Conservation (phyloP, 352 stramenopile species). For the Globisporangium spiculum region DNA sequence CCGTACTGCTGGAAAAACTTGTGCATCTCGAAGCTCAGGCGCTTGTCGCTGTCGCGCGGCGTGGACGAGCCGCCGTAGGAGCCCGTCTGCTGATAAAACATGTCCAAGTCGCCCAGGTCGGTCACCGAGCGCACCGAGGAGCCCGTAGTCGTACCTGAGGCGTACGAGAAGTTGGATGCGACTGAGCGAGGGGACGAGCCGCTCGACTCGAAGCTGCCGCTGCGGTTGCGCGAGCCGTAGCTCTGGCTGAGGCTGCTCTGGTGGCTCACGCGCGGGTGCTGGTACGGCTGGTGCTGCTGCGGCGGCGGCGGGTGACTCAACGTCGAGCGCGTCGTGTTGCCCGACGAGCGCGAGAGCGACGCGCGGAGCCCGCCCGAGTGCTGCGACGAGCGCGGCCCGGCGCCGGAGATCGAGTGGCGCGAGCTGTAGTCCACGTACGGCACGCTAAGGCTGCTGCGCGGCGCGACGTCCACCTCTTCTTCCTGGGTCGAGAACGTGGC, state of each 20-base stretch:
- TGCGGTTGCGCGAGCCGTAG: slow-evolving; percentile 24
- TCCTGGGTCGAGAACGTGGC: slow-evolving; percentile 30
- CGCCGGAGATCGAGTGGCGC: slow-evolving; percentile 36
- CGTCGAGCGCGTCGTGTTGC: slow-evolving; percentile 2
- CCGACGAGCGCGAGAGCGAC: slow-evolving; percentile 11
- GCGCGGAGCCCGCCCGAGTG: slow-evolving; percentile 13
- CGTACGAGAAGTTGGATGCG: slow-evolving; percentile 79
- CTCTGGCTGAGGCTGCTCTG: slow-evolving; percentile 3
- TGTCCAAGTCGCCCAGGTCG: slow-evolving; percentile 78
- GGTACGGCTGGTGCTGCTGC: slow-evolving; percentile 5
- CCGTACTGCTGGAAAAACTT: slow-evolving; percentile 72
- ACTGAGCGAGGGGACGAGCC: slow-evolving; percentile 62
- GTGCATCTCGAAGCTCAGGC: slow-evolving; percentile 64
- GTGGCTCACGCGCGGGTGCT: slow-evolving; percentile 11
- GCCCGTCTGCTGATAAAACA: slow-evolving; percentile 56
- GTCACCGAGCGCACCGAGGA: slow-evolving; percentile 67
- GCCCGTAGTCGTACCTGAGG: slow-evolving; percentile 59
- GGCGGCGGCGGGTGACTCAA: slow-evolving; percentile 1
- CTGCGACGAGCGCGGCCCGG: slow-evolving; percentile 28
- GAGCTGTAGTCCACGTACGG: slow-evolving; percentile 64
- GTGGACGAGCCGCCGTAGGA: slow-evolving; percentile 25
- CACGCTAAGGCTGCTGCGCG: slow-evolving; percentile 25
- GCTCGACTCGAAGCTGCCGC: slow-evolving; percentile 57
- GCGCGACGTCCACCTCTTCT: slow-evolving; percentile 42
- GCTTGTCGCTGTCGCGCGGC: slow-evolving; percentile 35